phyloP scores from a whole-genome alignment of 345 rosid species.

The Mercurialis annua region DNA sequence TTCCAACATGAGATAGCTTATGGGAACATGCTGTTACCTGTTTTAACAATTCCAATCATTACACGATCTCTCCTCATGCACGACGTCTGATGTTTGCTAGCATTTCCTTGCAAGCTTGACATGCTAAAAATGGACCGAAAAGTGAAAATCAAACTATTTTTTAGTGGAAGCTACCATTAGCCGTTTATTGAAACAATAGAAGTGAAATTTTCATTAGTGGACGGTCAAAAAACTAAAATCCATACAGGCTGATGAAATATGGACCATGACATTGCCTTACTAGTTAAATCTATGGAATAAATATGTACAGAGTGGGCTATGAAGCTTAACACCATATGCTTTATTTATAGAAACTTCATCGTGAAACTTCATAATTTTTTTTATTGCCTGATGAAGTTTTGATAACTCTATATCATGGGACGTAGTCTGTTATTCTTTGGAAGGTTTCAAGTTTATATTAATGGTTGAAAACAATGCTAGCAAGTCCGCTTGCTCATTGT shows the following conservation, averaged over 20 bases:
- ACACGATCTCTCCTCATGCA: background rate
- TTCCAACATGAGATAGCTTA: background rate
- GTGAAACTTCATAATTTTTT: background rate
- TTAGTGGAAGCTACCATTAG: background rate
- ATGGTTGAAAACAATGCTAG: background rate
- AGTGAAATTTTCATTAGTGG: background rate
- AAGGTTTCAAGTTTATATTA: background rate
- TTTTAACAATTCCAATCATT: background rate
- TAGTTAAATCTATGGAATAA: too few species aligned
- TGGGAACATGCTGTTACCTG: background rate
- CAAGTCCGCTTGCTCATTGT: background rate
- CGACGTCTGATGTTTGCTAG: background rate
- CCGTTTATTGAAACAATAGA: background rate
- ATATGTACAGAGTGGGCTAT: background rate
- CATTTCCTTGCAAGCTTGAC: background rate
- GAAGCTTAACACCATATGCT: background rate
- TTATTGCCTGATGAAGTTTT: background rate
- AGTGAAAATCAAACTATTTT: background rate
- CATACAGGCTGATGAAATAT: background rate
- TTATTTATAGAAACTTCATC: conserved; percentile 2
- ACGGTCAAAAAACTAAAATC: background rate
- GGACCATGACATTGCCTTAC: background rate
- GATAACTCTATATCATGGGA: background rate
- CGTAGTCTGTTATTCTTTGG: background rate
- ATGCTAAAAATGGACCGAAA: background rate